Evolutionary conservation across 495 filamentous ascomycete species (phyloP), one percentile per base, ranked within the genome.

Genomic region (Neurospora sp.): DNA sequence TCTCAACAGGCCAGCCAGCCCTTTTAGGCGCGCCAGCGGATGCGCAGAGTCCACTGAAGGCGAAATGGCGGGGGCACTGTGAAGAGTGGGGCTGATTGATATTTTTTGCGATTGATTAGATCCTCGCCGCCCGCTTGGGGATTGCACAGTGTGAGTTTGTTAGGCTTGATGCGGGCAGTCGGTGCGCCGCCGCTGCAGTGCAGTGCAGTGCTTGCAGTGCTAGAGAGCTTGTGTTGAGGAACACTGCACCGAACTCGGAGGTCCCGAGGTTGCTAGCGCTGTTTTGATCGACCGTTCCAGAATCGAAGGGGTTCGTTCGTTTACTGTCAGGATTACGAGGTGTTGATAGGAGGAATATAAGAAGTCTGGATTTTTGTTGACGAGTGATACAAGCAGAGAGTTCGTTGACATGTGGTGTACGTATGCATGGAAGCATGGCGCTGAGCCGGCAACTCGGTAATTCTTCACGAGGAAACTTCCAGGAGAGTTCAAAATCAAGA

Each of bases 1-100:
- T 76, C 74, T 76, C 73, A 72, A 72, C 74, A 72, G 41, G 53
- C 48, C 53, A 35, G 53, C 6, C 27, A 31, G 27, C 3, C 27
- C 53, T 14, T 8, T 16, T 8, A 35, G 31, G 31, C 31, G 31
- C 31, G 53, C 53, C 53, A 22, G 22, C 53, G 31, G 22, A 31
- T 31, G 53, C 27, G 27, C 12, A 27, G 35, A 16, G 8, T 35
- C 53, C 53, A 61, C 53, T 59, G 20, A 59, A 35, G 39, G 12
- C 18, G 11, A 18, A 16, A 68, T 41, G 39, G 37, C 27, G 46
- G 73, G 31, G 44, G 16, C 14, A 42, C 14, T 5, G 14, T 42
- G 16, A 18, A 16, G 2, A 42, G 41, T 76, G 78, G 78, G 77
- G 74, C 77, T 71, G 77, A 80, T 79, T 80, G 78, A 80, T 80